Conservation (phyloP, 1,284 basidiomycete species). For the Cryptococcus sp. region DNA sequence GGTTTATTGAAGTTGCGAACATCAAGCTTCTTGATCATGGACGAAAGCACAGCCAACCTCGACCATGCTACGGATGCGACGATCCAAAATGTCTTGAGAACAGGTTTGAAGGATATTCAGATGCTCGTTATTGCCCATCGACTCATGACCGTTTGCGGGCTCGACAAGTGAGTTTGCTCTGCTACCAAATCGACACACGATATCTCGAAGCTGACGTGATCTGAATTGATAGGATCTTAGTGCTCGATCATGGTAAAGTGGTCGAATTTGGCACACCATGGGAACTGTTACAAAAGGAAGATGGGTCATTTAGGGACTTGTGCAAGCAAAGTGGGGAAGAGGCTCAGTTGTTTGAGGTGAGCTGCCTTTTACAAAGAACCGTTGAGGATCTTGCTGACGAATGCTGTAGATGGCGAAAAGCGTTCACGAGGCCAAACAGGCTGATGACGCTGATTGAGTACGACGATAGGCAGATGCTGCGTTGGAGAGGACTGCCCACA, state of each 20-base stretch:
- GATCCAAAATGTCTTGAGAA: constrained; percentile 55
- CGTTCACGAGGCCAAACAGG: constrained; percentile 19
- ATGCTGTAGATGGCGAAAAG: constrained; percentile 19
- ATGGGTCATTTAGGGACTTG: constrained; percentile 51
- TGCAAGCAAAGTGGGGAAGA: constrained; percentile 55
- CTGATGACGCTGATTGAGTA: too few species aligned
- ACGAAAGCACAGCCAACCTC: constrained; percentile 58
- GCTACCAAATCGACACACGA: neutral
- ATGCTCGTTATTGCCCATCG: constrained; percentile 57
- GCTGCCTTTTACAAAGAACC: constrained; percentile 4
- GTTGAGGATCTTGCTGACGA: constrained; percentile 1
- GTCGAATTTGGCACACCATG: constrained; percentile 57
- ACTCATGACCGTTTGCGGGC: constrained; percentile 56
- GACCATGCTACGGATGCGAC: constrained; percentile 55
- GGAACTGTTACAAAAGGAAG: constrained; percentile 51
- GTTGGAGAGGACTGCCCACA: too few species aligned
- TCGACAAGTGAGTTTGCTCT: constrained; percentile 48
- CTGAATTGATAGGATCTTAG: constrained; percentile 52
- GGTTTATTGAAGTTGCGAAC: constrained; percentile 57
- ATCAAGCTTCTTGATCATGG: constrained; percentile 58
- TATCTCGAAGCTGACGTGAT: constrained; percentile 21
- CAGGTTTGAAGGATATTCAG: constrained; percentile 50
- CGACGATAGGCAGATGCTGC: too few species aligned
- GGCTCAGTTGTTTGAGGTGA: constrained; percentile 43
- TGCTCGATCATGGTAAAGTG: constrained; percentile 56